A percentile compares a stretch with the other conserved stretches of the same genome.
These are phyloP conservation scores for Orbilia ellipsospora DNA, from an alignment of 2,329 filamentous ascomycete genomes.

Conservation along the genomic window DNA sequence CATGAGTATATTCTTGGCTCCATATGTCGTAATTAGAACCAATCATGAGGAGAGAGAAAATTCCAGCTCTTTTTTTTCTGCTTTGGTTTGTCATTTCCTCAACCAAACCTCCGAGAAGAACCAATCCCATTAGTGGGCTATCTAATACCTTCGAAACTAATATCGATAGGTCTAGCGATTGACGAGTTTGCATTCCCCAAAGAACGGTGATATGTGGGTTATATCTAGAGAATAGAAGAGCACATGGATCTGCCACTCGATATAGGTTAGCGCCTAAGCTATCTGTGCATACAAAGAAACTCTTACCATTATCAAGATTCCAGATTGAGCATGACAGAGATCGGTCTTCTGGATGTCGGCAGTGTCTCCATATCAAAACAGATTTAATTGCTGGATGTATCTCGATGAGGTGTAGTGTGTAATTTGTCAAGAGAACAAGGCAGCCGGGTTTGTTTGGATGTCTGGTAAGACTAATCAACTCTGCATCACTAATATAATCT, in stretches of 20 bases:
- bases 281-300: neutral
- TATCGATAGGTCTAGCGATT: slow-evolving; percentile 24
- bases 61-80: slow-evolving; percentile 1
- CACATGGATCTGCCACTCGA: slow-evolving; percentile 6
- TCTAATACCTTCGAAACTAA: slow-evolving; percentile 9
- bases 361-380: slow-evolving; percentile 38
- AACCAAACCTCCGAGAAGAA: slow-evolving; percentile 33
- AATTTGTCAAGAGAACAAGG: slow-evolving; percentile 43
- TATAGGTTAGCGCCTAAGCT: neutral
- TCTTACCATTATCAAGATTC: slow-evolving; percentile 29
- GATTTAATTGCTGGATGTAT: neutral
- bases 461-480: slow-evolving; percentile 22
- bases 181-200: slow-evolving; percentile 1
- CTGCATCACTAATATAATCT: slow-evolving; percentile 4
- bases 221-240: slow-evolving; percentile 38
- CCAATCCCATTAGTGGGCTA: slow-evolving; percentile 24
- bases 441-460: slow-evolving; percentile 5
- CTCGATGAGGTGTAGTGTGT: slow-evolving; percentile 29
- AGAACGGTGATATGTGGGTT: slow-evolving; percentile 37
- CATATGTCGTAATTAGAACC: slow-evolving; percentile 37
- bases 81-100: neutral
- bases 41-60: slow-evolving; percentile 28
- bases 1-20: slow-evolving; percentile 46
- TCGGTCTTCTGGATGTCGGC: slow-evolving; percentile 36
- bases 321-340: slow-evolving; percentile 19